Evolutionary conservation across 768 basidiomycete species (phyloP).

Genomic region (Boletus insuetus): DNA sequence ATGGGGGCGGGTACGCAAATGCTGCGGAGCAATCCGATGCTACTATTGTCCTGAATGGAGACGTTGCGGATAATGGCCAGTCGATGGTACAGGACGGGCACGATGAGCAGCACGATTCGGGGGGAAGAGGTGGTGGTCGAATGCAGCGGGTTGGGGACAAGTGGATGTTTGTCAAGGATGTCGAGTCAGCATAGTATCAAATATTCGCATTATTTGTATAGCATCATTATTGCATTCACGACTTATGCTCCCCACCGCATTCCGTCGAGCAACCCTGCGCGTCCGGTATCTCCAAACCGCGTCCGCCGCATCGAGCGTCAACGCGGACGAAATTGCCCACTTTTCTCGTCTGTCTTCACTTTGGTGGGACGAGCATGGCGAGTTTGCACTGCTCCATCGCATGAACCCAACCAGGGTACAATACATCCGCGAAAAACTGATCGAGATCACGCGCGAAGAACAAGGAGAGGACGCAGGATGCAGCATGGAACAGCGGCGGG

Average conservation of each 20-base stretch:
- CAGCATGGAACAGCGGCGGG: constrained; percentile 30
- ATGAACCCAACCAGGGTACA: constrained; percentile 92
- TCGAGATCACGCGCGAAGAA: constrained; percentile 60
- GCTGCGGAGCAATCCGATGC: constrained; percentile 35
- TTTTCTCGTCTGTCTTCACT: constrained; percentile 86
- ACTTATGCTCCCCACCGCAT: constrained; percentile 14
- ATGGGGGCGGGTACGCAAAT: constrained; percentile 27
- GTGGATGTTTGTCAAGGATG: constrained; percentile 65
- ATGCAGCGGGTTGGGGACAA: constrained; percentile 73
- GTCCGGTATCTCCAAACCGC: constrained; percentile 22
- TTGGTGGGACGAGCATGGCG: constrained; percentile 96
- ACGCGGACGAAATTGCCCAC: constrained; percentile 79
- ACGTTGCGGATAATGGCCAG: constrained; percentile 16
- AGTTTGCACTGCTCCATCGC: constrained; percentile 82
- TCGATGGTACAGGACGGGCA: background rate
- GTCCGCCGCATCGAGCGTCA: constrained; percentile 41
- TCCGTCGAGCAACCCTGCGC: constrained; percentile 17
- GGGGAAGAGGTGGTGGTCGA: constrained; percentile 40
- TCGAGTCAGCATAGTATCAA: constrained; percentile 9
- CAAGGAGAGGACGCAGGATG: constrained; percentile 32
- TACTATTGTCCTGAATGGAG: constrained; percentile 56
- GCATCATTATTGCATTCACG: constrained; percentile 2
- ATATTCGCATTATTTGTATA: constrained; percentile 24
- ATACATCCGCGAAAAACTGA: constrained; percentile 76
- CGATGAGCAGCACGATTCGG: background rate